phyloP scores from a whole-genome alignment of 108 stramenopile species.

The Pseudonitzschia delicatissima region DNA sequence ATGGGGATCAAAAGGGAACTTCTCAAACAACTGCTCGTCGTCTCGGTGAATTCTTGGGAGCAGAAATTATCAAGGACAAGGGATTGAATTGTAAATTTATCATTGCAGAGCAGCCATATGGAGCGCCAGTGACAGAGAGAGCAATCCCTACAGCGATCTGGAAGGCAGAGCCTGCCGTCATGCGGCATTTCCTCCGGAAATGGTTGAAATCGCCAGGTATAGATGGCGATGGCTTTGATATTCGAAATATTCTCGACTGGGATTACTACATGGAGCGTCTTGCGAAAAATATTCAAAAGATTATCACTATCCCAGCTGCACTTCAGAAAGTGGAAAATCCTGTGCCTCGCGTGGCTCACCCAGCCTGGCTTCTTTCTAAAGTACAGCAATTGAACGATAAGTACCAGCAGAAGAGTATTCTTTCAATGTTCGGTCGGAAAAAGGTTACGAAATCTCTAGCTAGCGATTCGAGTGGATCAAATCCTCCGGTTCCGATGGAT shows the following conservation, averaged over 20 bases:
- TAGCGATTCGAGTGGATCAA: neutral
- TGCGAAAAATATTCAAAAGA: slow-evolving; percentile 96
- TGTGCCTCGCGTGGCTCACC: slow-evolving; percentile 92
- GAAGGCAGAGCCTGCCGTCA: slow-evolving; percentile 85
- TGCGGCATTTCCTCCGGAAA: slow-evolving; percentile 88
- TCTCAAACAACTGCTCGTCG: slow-evolving; percentile 97
- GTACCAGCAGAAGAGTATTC: slow-evolving; percentile 87
- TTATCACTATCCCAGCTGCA: slow-evolving; percentile 99
- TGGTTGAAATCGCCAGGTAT: slow-evolving; percentile 90
- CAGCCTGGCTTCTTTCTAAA: slow-evolving; percentile 90
- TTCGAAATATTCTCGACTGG: slow-evolving; percentile 96
- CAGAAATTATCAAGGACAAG: slow-evolving; percentile 97
- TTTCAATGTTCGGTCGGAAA: slow-evolving; percentile 56
- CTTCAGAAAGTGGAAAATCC: slow-evolving; percentile 95
- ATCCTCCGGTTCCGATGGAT: slow-evolving; percentile 38
- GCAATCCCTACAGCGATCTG: slow-evolving; percentile 97
- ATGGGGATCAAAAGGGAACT: slow-evolving; percentile 95
- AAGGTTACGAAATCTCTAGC: neutral
- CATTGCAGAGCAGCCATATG: slow-evolving; percentile 91
- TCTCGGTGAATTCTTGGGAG: slow-evolving; percentile 96
- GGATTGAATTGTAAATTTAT: slow-evolving; percentile 98
- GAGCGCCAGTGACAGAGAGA: slow-evolving; percentile 95
- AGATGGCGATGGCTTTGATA: slow-evolving; percentile 87
- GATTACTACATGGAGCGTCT: slow-evolving; percentile 95
- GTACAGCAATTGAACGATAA: slow-evolving; percentile 83